Evolutionary conservation across 192 early-diverging fungal genomes (phyloP).

Genomic region (Phycomyces blakesleeanus): DNA sequence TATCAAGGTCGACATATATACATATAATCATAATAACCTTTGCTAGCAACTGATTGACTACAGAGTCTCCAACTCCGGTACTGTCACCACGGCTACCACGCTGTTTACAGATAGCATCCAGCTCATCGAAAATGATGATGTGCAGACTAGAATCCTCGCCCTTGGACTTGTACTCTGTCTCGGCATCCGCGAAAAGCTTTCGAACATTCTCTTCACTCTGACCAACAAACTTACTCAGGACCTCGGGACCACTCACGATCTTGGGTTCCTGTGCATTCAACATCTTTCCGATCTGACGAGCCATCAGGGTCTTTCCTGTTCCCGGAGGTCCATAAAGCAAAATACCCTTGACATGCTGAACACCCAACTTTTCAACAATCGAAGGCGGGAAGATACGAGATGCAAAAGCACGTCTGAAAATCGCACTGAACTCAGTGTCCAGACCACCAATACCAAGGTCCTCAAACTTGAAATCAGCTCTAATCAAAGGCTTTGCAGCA

Average conservation of each 20-base stretch:
- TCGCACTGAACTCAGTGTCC: slow-evolving; percentile 88
- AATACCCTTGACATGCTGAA: slow-evolving; percentile 96
- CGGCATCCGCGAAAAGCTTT: slow-evolving; percentile 93
- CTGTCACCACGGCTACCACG: slow-evolving; percentile 88
- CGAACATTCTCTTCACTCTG: slow-evolving; percentile 95
- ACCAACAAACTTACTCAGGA: slow-evolving; percentile 95
- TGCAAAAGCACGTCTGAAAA: slow-evolving; percentile 96
- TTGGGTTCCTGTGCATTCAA: slow-evolving; percentile 90
- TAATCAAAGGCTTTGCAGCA: slow-evolving; percentile 72
- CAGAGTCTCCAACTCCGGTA: slow-evolving; percentile 93
- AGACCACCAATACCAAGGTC: slow-evolving; percentile 98
- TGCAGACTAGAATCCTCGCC: slow-evolving; percentile 90
- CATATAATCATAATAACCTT: no score
- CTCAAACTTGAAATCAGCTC: slow-evolving; percentile 95
- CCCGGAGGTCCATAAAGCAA: slow-evolving; percentile 90
- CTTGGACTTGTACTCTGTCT: slow-evolving; percentile 89
- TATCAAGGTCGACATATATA: no score
- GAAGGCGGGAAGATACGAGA: slow-evolving; percentile 94
- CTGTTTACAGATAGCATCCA: slow-evolving; percentile 98
- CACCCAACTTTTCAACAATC: slow-evolving; percentile 91
- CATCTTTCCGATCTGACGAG: slow-evolving; percentile 98
- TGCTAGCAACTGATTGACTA: slow-evolving; percentile 95
- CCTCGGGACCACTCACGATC: slow-evolving; percentile 95
- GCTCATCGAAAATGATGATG: slow-evolving; percentile 98
- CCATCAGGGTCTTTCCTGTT: slow-evolving; percentile 97